phyloP scores from a whole-genome alignment of 2,329 filamentous ascomycete genomes.

The Talaromyces marneffei region DNA sequence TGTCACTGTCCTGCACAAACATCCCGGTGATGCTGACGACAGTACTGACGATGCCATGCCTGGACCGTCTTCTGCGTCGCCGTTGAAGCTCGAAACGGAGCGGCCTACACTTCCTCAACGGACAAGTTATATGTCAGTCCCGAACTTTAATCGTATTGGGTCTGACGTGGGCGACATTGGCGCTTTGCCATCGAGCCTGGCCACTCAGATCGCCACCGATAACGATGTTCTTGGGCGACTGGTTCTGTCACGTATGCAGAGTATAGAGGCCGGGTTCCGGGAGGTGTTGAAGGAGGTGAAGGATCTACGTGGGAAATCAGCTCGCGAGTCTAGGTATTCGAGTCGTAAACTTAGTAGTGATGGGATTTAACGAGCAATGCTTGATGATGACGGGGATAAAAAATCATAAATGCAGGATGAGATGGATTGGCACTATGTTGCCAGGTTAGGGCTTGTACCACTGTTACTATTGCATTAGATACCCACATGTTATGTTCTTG shows the following conservation, averaged over 20 bases:
- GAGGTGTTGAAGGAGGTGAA: slow-evolving; percentile 80
- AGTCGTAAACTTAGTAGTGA: not conserved
- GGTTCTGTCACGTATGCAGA: slow-evolving; percentile 86
- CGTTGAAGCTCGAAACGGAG: slow-evolving; percentile 5
- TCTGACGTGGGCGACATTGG: slow-evolving; percentile 63
- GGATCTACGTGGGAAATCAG: slow-evolving; percentile 38
- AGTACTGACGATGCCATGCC: slow-evolving; percentile 17
- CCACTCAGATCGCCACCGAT: slow-evolving; percentile 68
- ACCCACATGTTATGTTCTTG: slow-evolving; percentile 1
- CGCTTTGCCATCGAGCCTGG: slow-evolving; percentile 67
- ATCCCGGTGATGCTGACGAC: slow-evolving; percentile 14
- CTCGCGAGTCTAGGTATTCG: slow-evolving; percentile 3
- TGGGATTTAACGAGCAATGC: not conserved
- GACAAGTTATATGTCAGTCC: slow-evolving; percentile 51
- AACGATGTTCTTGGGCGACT: slow-evolving; percentile 72
- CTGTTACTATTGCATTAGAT: slow-evolving; percentile 9
- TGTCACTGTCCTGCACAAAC: slow-evolving; percentile 75
- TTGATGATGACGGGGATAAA: not conserved
- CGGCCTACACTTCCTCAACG: slow-evolving; percentile 39
- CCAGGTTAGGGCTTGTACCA: not conserved
- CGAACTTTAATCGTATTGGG: slow-evolving; percentile 52
- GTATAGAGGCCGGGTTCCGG: slow-evolving; percentile 81
- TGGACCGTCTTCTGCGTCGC: slow-evolving; percentile 14
- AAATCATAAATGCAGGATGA: not conserved
- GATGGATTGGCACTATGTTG: not conserved